phyloP scores from a whole-genome alignment of 805 yeast genomes.

The Monosporozyma unispora region DNA sequence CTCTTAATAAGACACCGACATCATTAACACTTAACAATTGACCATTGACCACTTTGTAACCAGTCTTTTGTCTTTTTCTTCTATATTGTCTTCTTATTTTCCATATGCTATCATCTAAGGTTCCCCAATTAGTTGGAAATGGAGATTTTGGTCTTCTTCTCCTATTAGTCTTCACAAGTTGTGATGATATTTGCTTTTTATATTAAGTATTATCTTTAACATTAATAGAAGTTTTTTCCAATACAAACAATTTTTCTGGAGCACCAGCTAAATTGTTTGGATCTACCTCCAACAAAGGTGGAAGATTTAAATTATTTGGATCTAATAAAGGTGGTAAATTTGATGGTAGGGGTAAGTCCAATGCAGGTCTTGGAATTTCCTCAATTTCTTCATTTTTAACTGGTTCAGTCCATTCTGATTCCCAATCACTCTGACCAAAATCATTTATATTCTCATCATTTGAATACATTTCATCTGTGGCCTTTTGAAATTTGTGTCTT shows the following conservation, averaged over 20 bases:
- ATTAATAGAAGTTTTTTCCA: not conserved
- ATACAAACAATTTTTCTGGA: too few species aligned
- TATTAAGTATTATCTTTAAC: too few species aligned
- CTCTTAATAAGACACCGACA: constrained; percentile 15
- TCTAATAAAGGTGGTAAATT: not conserved
- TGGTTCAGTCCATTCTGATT: too few species aligned
- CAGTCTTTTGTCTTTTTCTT: constrained; percentile 1
- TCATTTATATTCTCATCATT: too few species aligned
- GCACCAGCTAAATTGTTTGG: not conserved
- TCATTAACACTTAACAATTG: constrained; percentile 21
- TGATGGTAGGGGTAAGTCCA: not conserved
- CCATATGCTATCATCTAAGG: not conserved
- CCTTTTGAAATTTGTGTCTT: not conserved
- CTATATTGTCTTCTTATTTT: not conserved
- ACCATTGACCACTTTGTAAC: constrained; percentile 22
- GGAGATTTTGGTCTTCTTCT: not conserved
- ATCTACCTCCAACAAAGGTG: too few species aligned
- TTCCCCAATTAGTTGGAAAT: not conserved
- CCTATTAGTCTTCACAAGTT: not conserved
- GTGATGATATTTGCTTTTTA: not conserved
- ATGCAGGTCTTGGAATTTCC: too few species aligned
- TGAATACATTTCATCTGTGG: not conserved
- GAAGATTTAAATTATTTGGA: not conserved
- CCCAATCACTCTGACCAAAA: too few species aligned
- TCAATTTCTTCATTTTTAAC: too few species aligned